Conservation (phyloP, 164 flowering plant genomes). For the Vitis rupestris region DNA sequence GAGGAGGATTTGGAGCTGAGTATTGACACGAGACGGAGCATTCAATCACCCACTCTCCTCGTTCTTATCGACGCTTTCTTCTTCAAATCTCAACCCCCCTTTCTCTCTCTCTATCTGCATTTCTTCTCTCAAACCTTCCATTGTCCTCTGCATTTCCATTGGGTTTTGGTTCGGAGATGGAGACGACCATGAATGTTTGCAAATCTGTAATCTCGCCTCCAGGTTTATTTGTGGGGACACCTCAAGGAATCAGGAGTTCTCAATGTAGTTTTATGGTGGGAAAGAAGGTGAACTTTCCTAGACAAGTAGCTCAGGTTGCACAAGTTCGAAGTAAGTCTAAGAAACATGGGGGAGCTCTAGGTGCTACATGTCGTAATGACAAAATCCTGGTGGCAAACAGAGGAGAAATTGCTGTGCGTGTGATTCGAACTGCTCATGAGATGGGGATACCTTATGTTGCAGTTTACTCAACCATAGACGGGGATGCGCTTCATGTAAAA, state of each 20-base stretch:
- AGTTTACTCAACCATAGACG: constrained; percentile 93
- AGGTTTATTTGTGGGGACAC: constrained; percentile 39
- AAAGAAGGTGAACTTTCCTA: constrained; percentile 47
- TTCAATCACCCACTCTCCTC: not conserved
- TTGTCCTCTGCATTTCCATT: not conserved
- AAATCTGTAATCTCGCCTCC: constrained; percentile 43
- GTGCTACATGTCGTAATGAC: constrained; percentile 58
- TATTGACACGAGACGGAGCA: constrained; percentile 29
- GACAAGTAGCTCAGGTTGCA: constrained; percentile 39
- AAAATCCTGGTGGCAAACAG: constrained; percentile 95
- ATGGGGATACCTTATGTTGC: constrained; percentile 98
- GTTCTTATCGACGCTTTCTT: constrained; percentile 4
- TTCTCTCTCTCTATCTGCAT: not conserved
- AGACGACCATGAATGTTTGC: constrained; percentile 43
- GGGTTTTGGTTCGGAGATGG: constrained; percentile 28
- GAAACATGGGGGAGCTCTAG: constrained; percentile 63
- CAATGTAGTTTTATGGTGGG: constrained; percentile 74
- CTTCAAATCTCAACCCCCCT: constrained; percentile 5
- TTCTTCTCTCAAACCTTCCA: not conserved
- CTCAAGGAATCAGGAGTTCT: constrained; percentile 52
- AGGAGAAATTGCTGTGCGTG: constrained; percentile 98
- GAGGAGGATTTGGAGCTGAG: no score
- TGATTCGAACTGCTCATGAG: constrained; percentile 95
- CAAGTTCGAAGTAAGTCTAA: constrained; percentile 32
- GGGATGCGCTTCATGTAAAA: constrained; percentile 96